Evolutionary conservation across 2,329 filamentous ascomycete genomes (phyloP).

Genomic region (Pyrenochaeta sp.): DNA sequence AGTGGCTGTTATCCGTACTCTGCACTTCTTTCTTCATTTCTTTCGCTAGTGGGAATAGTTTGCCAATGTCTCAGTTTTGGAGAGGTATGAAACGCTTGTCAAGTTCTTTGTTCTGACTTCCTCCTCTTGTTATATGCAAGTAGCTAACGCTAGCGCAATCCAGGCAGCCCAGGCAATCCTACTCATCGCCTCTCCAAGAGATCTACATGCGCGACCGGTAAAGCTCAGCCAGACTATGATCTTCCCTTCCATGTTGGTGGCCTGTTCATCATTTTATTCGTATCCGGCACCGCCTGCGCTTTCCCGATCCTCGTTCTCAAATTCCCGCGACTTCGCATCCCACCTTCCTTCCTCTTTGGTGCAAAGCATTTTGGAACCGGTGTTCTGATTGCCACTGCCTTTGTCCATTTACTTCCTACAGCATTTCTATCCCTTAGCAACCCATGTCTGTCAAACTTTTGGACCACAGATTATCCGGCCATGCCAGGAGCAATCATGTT

Average conservation of each 20-base stretch:
- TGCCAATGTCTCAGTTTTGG: conserved; percentile 8
- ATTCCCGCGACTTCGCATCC: conserved; percentile 67
- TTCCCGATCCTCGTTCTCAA: conserved; percentile 68
- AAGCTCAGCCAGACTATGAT: conserved; percentile 36
- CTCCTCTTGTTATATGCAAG: background rate
- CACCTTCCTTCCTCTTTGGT: conserved; percentile 67
- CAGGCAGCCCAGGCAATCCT: background rate
- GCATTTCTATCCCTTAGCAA: conserved; percentile 59
- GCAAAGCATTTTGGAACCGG: conserved; percentile 72
- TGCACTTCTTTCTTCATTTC: conserved; percentile 36
- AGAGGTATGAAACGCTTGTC: conserved; percentile 26
- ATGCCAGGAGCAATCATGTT: conserved; percentile 72
- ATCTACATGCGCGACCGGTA: conserved; percentile 31
- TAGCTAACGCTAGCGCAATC: background rate
- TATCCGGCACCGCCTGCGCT: conserved; percentile 60
- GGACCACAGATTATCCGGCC: conserved; percentile 66
- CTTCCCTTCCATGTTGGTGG: conserved; percentile 40
- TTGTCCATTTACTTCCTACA: conserved; percentile 75
- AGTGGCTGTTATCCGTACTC: conserved; percentile 36
- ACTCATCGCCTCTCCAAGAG: conserved; percentile 19
- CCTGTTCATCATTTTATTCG: conserved; percentile 46
- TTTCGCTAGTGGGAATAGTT: conserved; percentile 17
- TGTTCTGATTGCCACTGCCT: conserved; percentile 83
- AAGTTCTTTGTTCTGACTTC: too few species aligned
- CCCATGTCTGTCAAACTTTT: conserved; percentile 64